These are phyloP conservation scores for Lentinula lateritia DNA, from an alignment of 768 basidiomycete genomes.

Conservation along the genomic window DNA sequence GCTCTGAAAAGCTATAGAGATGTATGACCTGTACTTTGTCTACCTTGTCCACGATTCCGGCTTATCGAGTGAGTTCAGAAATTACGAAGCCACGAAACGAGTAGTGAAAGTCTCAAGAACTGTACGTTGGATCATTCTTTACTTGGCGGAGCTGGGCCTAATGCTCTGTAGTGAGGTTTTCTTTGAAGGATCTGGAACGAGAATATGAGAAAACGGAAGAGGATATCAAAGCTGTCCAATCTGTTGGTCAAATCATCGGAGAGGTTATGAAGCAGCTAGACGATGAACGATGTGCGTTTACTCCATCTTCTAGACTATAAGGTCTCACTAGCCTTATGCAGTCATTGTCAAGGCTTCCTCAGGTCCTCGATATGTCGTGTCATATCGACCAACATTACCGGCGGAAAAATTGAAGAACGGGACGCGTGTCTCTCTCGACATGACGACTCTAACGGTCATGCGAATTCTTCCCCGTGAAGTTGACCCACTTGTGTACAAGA, in stretches of 20 bases:
- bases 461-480: slow-evolving; percentile 96
- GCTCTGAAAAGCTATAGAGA: slow-evolving; percentile 76
- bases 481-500: slow-evolving; percentile 98
- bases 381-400: slow-evolving; percentile 91
- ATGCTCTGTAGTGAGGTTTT: slow-evolving; percentile 70
- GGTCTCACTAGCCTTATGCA: slow-evolving; percentile 17
- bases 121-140: slow-evolving; percentile 42
- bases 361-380: slow-evolving; percentile 97
- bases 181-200: slow-evolving; percentile 83
- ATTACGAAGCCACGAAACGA: slow-evolving; percentile 87
- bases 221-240: slow-evolving; percentile 98
- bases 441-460: slow-evolving; percentile 99
- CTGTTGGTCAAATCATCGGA: slow-evolving; percentile 97
- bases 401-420: slow-evolving; percentile 87
- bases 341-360: slow-evolving; percentile 99
- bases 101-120: slow-evolving; percentile 85
- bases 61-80: slow-evolving; percentile 50
- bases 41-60: not conserved
- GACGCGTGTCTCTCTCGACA: slow-evolving; percentile 94
- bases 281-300: slow-evolving; percentile 85
- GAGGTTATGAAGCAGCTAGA: slow-evolving; percentile 99
- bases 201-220: slow-evolving; percentile 95
- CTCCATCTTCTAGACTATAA: not conserved
- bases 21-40: slow-evolving; percentile 28
- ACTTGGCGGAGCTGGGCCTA: not conserved